A percentile compares a stretch with the other conserved stretches of the same genome.
These are phyloP conservation scores for Pseudogymnoascus destructans DNA, from an alignment of 2,329 filamentous ascomycete species.

Conservation along the genomic window DNA sequence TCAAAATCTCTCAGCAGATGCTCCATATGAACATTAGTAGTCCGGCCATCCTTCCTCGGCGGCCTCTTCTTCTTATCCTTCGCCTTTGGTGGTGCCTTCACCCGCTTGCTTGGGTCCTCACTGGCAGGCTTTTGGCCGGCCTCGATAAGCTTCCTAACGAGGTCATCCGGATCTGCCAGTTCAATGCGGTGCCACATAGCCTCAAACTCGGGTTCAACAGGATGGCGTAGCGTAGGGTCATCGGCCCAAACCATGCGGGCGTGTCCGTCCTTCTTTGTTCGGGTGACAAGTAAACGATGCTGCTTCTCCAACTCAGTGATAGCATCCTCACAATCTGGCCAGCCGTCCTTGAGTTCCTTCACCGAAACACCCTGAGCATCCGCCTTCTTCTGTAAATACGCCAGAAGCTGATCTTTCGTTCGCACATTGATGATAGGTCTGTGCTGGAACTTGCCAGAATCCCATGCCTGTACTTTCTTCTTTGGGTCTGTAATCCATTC, in stretches of 20 bases:
- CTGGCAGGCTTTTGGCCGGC: conserved; percentile 28
- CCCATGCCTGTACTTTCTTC: conserved; percentile 53
- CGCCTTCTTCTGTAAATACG: conserved; percentile 66
- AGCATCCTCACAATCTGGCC: conserved; percentile 69
- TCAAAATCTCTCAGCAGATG: conserved; percentile 25
- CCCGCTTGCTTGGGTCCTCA: conserved; percentile 27
- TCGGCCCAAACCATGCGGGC: conserved; percentile 82
- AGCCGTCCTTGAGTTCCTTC: conserved; percentile 90
- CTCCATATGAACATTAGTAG: conserved; percentile 27
- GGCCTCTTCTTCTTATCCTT: conserved; percentile 29
- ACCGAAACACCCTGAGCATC: conserved; percentile 72
- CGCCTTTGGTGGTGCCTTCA: conserved; percentile 25
- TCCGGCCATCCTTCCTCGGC: conserved; percentile 25
- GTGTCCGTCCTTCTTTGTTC: conserved; percentile 84
- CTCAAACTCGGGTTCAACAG: conserved; percentile 72
- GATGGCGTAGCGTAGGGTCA: conserved; percentile 61
- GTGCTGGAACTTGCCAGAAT: conserved; percentile 65
- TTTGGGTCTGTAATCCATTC: conserved; percentile 42
- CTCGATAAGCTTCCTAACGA: conserved; percentile 30
- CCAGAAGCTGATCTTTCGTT: conserved; percentile 62
- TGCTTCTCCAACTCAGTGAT: conserved; percentile 66
- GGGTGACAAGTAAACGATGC: conserved; percentile 70
- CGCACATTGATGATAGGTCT: conserved; percentile 74
- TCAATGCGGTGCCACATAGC: conserved; percentile 70
- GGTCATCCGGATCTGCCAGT: conserved; percentile 42